Evolutionary conservation across 1,139 yeast species (phyloP).

Genomic region (Sugiyamaella castrensis): DNA sequence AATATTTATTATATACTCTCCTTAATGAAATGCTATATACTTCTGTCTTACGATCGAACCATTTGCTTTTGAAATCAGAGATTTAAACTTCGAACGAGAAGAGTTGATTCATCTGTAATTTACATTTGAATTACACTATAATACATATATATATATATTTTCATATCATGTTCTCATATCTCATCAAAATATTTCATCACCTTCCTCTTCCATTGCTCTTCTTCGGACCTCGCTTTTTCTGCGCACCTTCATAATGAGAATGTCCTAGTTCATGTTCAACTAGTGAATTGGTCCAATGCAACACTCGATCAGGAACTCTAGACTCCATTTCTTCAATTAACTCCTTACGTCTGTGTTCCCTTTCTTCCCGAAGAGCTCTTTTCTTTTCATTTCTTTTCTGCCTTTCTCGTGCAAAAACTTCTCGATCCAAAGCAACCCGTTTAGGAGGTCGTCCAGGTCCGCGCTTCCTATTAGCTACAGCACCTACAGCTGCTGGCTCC

Average conservation of each 20-base stretch:
- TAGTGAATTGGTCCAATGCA: conserved; percentile 31
- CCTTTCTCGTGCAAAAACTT: conserved; percentile 2
- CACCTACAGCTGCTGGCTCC: not conserved
- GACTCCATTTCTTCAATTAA: conserved; percentile 29
- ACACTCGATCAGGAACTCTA: conserved; percentile 19
- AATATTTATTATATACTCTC: not conserved
- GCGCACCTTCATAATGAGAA: conserved; percentile 27
- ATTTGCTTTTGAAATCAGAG: too few species aligned
- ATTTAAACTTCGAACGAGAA: not conserved
- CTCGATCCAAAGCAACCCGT: conserved; percentile 9
- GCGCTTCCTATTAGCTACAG: not conserved
- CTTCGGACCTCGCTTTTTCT: conserved; percentile 6
- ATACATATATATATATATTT: not conserved
- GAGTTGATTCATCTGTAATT: not conserved
- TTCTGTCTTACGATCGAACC: too few species aligned
- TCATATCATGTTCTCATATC: not conserved
- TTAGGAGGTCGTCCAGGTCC: conserved; percentile 11
- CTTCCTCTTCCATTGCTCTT: not conserved
- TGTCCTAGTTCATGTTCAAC: conserved; percentile 31
- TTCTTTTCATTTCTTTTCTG: conserved; percentile 17
- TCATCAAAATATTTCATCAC: too few species aligned
- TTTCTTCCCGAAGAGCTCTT: conserved; percentile 11
- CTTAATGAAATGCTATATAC: too few species aligned
- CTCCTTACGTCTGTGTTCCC: conserved; percentile 20
- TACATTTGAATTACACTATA: not conserved